Evolutionary conservation across 495 filamentous ascomycete genomes (phyloP).

Genomic region (Bombardia bombarda): DNA sequence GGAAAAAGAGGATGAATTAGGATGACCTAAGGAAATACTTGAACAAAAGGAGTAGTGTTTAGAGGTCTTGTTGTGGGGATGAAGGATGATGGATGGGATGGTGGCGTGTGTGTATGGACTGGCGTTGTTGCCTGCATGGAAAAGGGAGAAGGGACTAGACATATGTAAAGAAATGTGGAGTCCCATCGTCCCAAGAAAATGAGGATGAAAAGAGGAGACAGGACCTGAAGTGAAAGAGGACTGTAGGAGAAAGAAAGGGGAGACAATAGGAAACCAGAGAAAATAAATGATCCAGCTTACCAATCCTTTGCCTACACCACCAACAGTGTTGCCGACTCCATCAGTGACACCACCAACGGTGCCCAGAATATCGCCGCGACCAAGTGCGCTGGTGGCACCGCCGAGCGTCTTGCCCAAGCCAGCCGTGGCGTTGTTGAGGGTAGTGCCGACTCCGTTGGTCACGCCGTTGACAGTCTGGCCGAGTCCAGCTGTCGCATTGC

Average conservation of each 20-base stretch:
- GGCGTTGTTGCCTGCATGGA: too few species aligned
- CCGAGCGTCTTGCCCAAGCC: constrained; percentile 10
- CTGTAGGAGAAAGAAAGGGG: not conserved
- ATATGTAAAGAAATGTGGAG: too few species aligned
- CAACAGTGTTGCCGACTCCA: constrained; percentile 17
- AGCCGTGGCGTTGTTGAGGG: constrained; percentile 1
- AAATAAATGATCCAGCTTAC: constrained; percentile 3
- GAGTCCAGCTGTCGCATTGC: too few species aligned
- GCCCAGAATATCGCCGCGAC: constrained; percentile 13
- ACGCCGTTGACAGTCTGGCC: constrained; percentile 8
- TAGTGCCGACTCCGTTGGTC: constrained; percentile 8
- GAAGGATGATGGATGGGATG: too few species aligned
- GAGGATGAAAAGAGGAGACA: not conserved
- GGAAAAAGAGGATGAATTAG: too few species aligned
- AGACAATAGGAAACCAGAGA: too few species aligned
- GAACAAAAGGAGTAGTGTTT: too few species aligned
- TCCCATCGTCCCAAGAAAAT: too few species aligned
- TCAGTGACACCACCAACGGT: constrained; percentile 15
- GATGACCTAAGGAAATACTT: too few species aligned
- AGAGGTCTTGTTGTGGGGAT: too few species aligned
- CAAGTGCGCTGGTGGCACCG: constrained; percentile 15
- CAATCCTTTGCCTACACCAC: constrained; percentile 15
- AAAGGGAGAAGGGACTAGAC: too few species aligned
- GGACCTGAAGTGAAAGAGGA: not conserved
- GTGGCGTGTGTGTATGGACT: too few species aligned